Conservation (phyloP, 1,284 basidiomycete genomes). For the Ustilago trichophora region DNA sequence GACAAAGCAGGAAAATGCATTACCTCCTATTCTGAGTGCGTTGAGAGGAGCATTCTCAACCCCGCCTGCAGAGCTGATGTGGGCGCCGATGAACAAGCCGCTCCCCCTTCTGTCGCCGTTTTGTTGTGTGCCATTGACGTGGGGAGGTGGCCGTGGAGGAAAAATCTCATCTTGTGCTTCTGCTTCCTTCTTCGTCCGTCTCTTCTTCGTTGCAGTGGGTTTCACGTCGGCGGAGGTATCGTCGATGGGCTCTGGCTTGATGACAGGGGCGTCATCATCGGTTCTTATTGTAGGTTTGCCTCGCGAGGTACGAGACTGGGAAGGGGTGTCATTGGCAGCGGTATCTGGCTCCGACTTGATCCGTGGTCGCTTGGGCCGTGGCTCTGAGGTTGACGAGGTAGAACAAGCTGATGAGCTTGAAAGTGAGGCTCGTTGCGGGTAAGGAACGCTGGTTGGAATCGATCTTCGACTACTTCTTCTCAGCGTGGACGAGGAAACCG, state of each 20-base stretch:
- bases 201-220: constrained; percentile 5
- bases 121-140: not conserved
- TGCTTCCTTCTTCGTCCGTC: constrained; percentile 20
- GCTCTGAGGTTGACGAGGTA: not conserved
- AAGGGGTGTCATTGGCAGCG: not conserved
- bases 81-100: constrained; percentile 73
- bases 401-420: not conserved
- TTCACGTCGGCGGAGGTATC: not conserved
- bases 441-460: not conserved
- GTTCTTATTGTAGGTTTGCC: not conserved
- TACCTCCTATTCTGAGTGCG: constrained; percentile 74
- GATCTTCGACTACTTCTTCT: constrained; percentile 25
- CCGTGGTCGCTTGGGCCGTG: constrained; percentile 3
- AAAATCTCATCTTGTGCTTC: constrained; percentile 13
- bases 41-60: constrained; percentile 78
- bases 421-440: not conserved
- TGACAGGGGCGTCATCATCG: not conserved
- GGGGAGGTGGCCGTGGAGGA: constrained; percentile 13
- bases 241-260: not conserved
- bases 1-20: constrained; percentile 82
- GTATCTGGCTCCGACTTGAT: constrained; percentile 5
- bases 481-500: not conserved
- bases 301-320: not conserved
- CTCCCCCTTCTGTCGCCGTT: constrained; percentile 11
- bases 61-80: constrained; percentile 82